Conservation (phyloP, 2,329 filamentous ascomycete genomes). For the Fusarium sp. region DNA sequence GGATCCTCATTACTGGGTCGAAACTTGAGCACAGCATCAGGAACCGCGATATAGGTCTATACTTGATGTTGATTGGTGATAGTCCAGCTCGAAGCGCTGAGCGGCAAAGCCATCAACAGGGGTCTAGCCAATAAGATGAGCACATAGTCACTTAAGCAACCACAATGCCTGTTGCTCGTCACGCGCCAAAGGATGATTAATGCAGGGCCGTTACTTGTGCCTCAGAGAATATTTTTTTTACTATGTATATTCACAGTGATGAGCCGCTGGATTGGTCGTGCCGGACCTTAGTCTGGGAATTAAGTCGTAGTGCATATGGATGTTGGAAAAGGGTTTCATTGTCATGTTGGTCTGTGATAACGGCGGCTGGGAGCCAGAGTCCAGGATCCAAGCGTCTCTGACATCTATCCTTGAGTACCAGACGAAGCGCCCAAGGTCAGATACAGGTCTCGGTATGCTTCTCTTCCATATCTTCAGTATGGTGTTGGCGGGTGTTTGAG, state of each 20-base stretch:
- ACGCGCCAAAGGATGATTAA: conserved; percentile 45
- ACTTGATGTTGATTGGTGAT: conserved; percentile 47
- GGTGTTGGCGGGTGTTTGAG: conserved; percentile 9
- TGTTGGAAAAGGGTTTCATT: conserved; percentile 41
- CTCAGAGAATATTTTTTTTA: conserved; percentile 20
- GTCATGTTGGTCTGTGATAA: conserved; percentile 16
- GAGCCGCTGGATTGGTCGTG: conserved; percentile 39
- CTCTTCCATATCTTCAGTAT: conserved; percentile 20
- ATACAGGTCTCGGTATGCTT: conserved; percentile 27
- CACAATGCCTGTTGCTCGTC: conserved; percentile 32
- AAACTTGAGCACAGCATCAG: conserved; percentile 35
- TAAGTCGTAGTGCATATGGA: conserved; percentile 29
- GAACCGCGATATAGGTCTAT: conserved; percentile 24
- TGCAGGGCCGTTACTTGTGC: conserved; percentile 38
- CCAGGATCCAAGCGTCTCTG: conserved; percentile 27
- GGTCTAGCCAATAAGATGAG: conserved; percentile 45
- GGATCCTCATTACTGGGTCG: conserved; percentile 30
- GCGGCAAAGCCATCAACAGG: conserved; percentile 36
- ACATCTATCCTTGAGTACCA: conserved; percentile 8
- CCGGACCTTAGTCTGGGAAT: conserved; percentile 20
- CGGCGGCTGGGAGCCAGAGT: conserved; percentile 16
- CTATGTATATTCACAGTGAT: conserved; percentile 31
- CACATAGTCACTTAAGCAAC: conserved; percentile 9
- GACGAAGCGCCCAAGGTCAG: conserved; percentile 38
- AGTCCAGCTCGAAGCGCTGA: conserved; percentile 48